A percentile compares a stretch with the other conserved stretches of the same genome.
Evolutionary conservation across 2,329 filamentous ascomycete genomes (phyloP).

Genomic region (Fusarium fracticaudum): DNA sequence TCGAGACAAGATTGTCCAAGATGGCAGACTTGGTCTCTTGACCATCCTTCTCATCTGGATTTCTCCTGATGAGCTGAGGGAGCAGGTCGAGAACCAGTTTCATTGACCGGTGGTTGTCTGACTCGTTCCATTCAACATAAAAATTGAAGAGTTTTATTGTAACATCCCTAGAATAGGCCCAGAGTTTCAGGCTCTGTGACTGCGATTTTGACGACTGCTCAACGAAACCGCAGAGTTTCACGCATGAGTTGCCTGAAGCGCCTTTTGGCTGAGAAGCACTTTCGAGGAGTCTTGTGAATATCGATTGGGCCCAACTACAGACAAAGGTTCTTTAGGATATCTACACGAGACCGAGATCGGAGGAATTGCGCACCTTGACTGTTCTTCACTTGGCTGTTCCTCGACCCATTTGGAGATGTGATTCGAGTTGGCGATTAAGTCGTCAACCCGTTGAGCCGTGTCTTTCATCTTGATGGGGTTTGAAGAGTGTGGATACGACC

Average conservation of each 20-base stretch:
- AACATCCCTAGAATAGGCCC: constrained; percentile 62
- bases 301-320: constrained; percentile 47
- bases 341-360: constrained; percentile 17
- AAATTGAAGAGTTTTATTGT: constrained; percentile 65
- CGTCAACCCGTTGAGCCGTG: constrained; percentile 42
- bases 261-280: constrained; percentile 64
- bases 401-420: constrained; percentile 56
- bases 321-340: constrained; percentile 34
- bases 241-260: constrained; percentile 64
- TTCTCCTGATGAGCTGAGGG: constrained; percentile 59
- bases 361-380: constrained; percentile 49
- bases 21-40: constrained; percentile 56
- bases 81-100: constrained; percentile 69
- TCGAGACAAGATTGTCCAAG: constrained; percentile 63
- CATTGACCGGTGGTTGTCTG: constrained; percentile 71
- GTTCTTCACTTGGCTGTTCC: constrained; percentile 46
- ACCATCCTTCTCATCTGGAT: constrained; percentile 55
- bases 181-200: constrained; percentile 53
- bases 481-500: neutral
- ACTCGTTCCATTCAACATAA: constrained; percentile 74
- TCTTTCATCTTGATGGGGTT: constrained; percentile 34
- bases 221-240: constrained; percentile 70
- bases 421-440: constrained; percentile 50
- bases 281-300: constrained; percentile 60
- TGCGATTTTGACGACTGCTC: constrained; percentile 66